These are phyloP conservation scores for Plicaturopsis crispa DNA, from an alignment of 768 basidiomycete species.

Conservation along the genomic window DNA sequence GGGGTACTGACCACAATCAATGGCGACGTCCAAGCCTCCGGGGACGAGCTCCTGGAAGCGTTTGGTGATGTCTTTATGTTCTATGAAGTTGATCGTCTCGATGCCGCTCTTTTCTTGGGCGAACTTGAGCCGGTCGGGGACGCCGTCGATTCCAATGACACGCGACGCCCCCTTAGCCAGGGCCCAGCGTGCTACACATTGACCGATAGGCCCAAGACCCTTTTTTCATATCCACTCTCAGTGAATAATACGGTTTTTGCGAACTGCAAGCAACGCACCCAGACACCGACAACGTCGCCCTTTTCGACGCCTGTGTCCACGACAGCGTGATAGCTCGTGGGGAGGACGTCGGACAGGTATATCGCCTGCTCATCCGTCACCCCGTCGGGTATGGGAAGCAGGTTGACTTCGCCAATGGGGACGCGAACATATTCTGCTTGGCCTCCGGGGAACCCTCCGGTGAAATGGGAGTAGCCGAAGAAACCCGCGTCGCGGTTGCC, in stretches of 20 bases:
- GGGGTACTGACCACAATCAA: conserved; percentile 36
- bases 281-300: conserved; percentile 65
- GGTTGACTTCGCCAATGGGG: conserved; percentile 65
- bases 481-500: conserved; percentile 65
- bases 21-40: conserved; percentile 55
- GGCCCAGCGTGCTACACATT: conserved; percentile 52
- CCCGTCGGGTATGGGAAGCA: conserved; percentile 58
- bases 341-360: conserved; percentile 55
- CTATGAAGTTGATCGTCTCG: conserved; percentile 53
- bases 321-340: conserved; percentile 69
- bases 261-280: conserved; percentile 35
- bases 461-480: conserved; percentile 67
- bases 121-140: conserved; percentile 42
- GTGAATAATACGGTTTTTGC: background rate
- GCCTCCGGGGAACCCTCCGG: conserved; percentile 62
- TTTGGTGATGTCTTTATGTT: conserved; percentile 37
- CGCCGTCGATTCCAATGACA: conserved; percentile 64
- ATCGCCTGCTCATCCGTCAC: conserved; percentile 57
- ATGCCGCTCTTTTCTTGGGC: conserved; percentile 38
- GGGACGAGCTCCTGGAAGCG: conserved; percentile 53
- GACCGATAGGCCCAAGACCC: conserved; percentile 64
- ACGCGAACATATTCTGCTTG: conserved; percentile 74
- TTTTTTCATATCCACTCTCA: no score
- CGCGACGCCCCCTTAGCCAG: conserved; percentile 61
- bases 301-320: conserved; percentile 66